Evolutionary conservation across 169 alveolate species (phyloP), one percentile per base, ranked within the genome.

Genomic region (Plasmodium ovale): DNA sequence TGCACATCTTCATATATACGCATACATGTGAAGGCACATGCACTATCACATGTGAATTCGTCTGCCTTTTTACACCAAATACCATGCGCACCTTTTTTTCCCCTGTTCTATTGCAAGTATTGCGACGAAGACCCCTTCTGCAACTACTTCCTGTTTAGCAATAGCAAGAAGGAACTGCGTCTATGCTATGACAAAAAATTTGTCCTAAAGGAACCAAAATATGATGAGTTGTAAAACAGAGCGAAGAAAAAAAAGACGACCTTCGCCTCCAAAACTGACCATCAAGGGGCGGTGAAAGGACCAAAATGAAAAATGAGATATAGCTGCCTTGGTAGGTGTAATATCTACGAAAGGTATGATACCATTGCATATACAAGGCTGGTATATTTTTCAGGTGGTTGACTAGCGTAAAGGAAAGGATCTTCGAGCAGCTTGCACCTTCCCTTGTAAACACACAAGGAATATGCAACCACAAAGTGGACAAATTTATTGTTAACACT

Each of bases 111-210:
- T 37, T 42, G 9, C 9, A 49, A 67, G 84, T 65, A 82, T 21
- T 82, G 90, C 35, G 82, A 82, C 16, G 90, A 82, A 82, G 90
- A 82, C 60, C 70, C 79, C 1, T 82, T 82, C 49, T 82, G 90
- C 56, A 64, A 59, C 23, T 82, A 82, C 33, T 82, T 82, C 49
- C 49, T 82, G n/a, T 65, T 29, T 39, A 82, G 29, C 51, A 31
- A 16, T 12, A 31, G 27, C 25, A 82, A 65, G 58, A 53, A 82
- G 65, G 90, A 82, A 82, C 56, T 82, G n/a, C 58, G 90, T 65
- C 69, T 82, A 51, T 82, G 90, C 33, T 82, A 65, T 53, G 90
- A 82, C 39, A 82, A 82, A 23, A 82, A 82, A 35, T 16, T 82
- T 82, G 53, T 53, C n/a, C 27, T 82, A 51, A 82, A 65, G 21